phyloP scores from a whole-genome alignment of 495 filamentous ascomycete species.

The Talaromyces wortmannii region DNA sequence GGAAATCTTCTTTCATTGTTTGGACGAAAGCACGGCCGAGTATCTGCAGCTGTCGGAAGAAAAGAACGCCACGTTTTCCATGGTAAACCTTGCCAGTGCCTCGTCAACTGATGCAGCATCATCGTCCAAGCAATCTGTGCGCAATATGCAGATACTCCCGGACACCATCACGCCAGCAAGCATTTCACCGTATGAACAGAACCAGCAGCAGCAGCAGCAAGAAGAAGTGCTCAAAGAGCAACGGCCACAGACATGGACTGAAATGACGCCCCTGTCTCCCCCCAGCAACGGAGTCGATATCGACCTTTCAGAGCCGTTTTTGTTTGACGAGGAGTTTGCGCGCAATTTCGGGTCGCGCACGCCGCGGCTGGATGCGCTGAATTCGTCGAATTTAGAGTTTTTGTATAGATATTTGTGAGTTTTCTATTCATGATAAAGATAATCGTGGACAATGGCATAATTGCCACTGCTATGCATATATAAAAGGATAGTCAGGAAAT shows the following conservation, averaged over 20 bases:
- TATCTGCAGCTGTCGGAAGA: slow-evolving; percentile 21
- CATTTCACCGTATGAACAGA: neutral
- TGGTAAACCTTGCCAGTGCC: neutral
- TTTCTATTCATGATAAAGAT: neutral
- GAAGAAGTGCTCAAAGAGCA: neutral
- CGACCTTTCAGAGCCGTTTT: slow-evolving; percentile 31
- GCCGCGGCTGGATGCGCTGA: slow-evolving; percentile 25
- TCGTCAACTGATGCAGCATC: too few species aligned
- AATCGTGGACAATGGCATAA: too few species aligned
- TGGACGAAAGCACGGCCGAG: slow-evolving; percentile 36
- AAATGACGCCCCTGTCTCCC: slow-evolving; percentile 1
- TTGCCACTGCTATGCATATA: neutral
- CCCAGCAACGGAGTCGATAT: slow-evolving; percentile 8
- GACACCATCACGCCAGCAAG: neutral
- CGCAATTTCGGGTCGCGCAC: slow-evolving; percentile 21
- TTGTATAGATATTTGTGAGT: slow-evolving; percentile 29
- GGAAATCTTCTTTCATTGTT: slow-evolving; percentile 36
- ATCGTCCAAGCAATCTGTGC: slow-evolving; percentile 6
- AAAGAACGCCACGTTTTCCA: neutral
- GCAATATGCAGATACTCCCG: slow-evolving; percentile 10
- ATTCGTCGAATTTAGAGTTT: slow-evolving; percentile 33
- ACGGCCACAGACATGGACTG: neutral
- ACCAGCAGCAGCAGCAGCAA: neutral
- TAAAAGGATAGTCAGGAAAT: neutral
- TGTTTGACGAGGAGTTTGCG: slow-evolving; percentile 28